Evolutionary conservation across 2,329 filamentous ascomycete species (phyloP).

Genomic region (Talaromyces albobiverticillius): DNA sequence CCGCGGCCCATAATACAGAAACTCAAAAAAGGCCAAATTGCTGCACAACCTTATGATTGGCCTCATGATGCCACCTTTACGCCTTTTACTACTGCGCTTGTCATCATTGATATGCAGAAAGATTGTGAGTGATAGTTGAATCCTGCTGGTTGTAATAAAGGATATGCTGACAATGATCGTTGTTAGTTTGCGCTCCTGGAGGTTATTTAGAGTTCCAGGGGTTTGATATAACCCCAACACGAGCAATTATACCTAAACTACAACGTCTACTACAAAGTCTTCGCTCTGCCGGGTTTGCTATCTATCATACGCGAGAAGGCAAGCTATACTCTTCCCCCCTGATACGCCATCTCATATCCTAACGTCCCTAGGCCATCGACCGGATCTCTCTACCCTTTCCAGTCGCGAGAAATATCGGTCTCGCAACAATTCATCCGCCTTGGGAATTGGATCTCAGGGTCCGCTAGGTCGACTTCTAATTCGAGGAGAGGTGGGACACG

Average conservation of each 20-base stretch:
- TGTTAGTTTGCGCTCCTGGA: constrained; percentile 40
- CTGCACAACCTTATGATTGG: constrained; percentile 44
- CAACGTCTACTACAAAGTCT: constrained; percentile 39
- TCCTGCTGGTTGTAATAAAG: neutral
- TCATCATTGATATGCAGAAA: constrained; percentile 49
- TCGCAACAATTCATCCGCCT: constrained; percentile 48
- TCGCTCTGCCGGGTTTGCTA: constrained; percentile 37
- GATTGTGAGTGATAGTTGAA: constrained; percentile 36
- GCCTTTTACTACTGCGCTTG: constrained; percentile 44
- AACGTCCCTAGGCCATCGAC: constrained; percentile 39
- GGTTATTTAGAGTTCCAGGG: constrained; percentile 47
- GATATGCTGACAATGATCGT: constrained; percentile 12
- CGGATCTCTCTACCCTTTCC: constrained; percentile 56
- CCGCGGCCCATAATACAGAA: constrained; percentile 40
- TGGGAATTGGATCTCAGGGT: constrained; percentile 53
- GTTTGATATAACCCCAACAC: constrained; percentile 40
- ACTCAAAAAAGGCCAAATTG: constrained; percentile 43
- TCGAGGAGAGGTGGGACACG: constrained; percentile 57
- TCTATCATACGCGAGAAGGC: constrained; percentile 49
- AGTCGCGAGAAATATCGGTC: constrained; percentile 54
- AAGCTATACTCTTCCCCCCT: no score
- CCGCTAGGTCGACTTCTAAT: constrained; percentile 59
- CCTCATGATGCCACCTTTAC: constrained; percentile 45
- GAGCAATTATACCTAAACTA: constrained; percentile 40
- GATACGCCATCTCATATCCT: neutral